Conservation (phyloP, 129 eudicot genomes). For the Heracleum sosnowskyi region DNA sequence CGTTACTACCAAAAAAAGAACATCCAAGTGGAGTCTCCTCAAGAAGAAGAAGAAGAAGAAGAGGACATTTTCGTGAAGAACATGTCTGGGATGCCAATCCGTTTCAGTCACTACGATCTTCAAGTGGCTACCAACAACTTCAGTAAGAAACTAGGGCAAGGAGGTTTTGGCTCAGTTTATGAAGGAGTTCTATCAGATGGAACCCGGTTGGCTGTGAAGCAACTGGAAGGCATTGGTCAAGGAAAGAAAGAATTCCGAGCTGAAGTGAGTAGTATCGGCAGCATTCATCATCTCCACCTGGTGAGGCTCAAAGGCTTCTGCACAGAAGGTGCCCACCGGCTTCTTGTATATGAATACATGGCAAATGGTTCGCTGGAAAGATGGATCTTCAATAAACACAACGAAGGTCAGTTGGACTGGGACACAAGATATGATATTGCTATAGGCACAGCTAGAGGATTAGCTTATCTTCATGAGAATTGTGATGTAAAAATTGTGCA, state of each 20-base stretch:
- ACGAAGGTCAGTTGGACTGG: constrained; percentile 59
- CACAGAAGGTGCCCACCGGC: constrained; percentile 68
- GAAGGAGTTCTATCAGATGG: constrained; percentile 65
- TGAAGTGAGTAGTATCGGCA: constrained; percentile 80
- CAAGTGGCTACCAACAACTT: constrained; percentile 63
- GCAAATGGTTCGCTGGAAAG: constrained; percentile 69
- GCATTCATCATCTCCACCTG: constrained; percentile 87
- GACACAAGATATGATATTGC: constrained; percentile 54
- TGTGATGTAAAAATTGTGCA: constrained; percentile 82
- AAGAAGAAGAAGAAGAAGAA: constrained; percentile 68
- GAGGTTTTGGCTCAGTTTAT: constrained; percentile 94
- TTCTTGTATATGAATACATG: constrained; percentile 81
- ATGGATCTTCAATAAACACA: constrained; percentile 65
- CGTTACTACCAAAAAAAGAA: constrained; percentile 29
- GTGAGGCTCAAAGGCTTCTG: constrained; percentile 88
- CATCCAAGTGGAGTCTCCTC: constrained; percentile 9
- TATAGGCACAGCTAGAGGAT: constrained; percentile 72
- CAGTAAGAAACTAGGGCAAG: constrained; percentile 65
- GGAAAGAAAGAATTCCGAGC: constrained; percentile 92
- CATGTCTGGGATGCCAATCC: constrained; percentile 72
- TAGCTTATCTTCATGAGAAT: constrained; percentile 88
- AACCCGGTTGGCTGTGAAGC: constrained; percentile 66
- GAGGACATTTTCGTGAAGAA: constrained; percentile 67
- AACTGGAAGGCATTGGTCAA: constrained; percentile 76
- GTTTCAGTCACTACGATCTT: constrained; percentile 67